Conservation (phyloP, 2,329 filamentous ascomycete species). For the Paracoccidioides brasiliensis region DNA sequence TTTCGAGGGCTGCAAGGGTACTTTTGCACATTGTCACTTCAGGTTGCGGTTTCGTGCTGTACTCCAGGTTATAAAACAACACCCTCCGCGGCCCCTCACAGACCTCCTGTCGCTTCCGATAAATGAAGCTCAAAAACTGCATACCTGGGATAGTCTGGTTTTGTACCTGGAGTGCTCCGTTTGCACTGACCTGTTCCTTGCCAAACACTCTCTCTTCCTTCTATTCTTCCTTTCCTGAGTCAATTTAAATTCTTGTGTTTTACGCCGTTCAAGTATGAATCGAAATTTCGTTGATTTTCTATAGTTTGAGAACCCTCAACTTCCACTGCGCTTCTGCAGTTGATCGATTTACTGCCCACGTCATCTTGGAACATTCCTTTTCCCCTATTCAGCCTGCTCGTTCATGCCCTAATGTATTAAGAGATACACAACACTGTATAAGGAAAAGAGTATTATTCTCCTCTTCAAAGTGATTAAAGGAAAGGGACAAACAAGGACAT, state of each 20-base stretch:
- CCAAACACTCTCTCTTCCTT: background rate
- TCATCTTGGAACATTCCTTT: background rate
- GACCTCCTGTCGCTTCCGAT: background rate
- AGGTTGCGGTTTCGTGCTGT: background rate
- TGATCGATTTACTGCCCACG: background rate
- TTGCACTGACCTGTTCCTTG: background rate
- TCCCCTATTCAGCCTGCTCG: background rate
- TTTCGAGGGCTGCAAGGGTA: background rate
- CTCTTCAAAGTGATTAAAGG: background rate
- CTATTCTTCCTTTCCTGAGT: background rate
- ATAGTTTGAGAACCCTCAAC: slow-evolving; percentile 2
- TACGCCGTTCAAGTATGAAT: background rate
- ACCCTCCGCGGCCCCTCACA: slow-evolving; percentile 3
- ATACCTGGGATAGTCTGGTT: background rate
- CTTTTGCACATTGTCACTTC: background rate
- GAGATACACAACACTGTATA: background rate
- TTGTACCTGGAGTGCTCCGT: slow-evolving; percentile 1
- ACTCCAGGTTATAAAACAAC: slow-evolving; percentile 5
- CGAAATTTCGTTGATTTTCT: background rate
- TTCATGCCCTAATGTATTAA: background rate
- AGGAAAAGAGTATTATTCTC: background rate
- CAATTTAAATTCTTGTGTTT: background rate
- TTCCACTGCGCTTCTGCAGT: background rate
- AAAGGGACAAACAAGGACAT: background rate
- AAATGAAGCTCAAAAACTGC: slow-evolving; percentile 2